Base-by-base conservation (phyloP, 2,329 filamentous ascomycete species). In the Nothophoma quercina region DNA sequence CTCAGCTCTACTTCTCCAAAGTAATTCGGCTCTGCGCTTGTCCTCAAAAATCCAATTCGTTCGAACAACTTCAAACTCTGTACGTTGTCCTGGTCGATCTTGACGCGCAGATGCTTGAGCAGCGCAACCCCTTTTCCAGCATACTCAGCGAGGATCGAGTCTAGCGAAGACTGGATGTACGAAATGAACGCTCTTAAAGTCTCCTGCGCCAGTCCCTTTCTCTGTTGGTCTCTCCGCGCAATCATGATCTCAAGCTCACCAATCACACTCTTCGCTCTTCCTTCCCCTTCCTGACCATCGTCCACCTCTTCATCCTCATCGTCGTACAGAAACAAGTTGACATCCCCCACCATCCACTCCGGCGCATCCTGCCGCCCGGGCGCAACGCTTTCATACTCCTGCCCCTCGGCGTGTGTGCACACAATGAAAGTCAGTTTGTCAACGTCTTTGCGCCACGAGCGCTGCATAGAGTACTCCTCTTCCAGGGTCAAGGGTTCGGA, bases 381-480 rank as follows among this genome's bases (percentile, higher is more conserved):
- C 13, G 13, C 23, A 7, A 26, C 13, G 54, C 58, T 22, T 6
- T 33, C 8, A 7, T 36, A 19, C 7, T 21, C 23, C 7, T 23
- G 26, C 2, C 30, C 15, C 9, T 26, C 12, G 3, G 60, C 49
- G 6, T 51, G 50, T 3, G 46, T 55, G 55, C 91, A 96, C 46
- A 90, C 75, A 70, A 98, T 96, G 64, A 97, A 98, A 0, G 93
- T 98, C 56, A 98, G 75, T 77, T 98, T 98, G 75, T 98, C 93
- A 21, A 78, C 75, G 33, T 95, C 90, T 16, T 78, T 78, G 29
- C 92, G 87, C 93, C 93, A 98, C 59, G 87, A 91, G n/a, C 78
- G 77, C 74, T 97, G 93, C 87, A 97, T 98, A 41, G 85, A 84
- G 74, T 95, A 91, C 79, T 98, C 93, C 69, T 96, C 88, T 1